phyloP scores from a whole-genome alignment of 306 rosid genomes.

The Acacia crassicarpa region DNA sequence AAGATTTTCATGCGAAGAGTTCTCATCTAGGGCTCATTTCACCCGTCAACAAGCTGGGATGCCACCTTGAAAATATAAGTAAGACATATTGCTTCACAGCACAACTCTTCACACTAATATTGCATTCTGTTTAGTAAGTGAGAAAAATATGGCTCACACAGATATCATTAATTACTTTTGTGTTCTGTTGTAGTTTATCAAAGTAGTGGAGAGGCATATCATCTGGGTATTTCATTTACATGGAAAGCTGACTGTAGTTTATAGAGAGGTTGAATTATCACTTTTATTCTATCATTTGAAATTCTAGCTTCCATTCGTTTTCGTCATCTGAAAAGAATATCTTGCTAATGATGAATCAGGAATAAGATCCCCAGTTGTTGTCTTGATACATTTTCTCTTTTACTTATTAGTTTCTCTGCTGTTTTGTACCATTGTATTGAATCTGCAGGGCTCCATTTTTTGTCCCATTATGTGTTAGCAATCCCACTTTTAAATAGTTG shows the following conservation, averaged over 20 bases:
- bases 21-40: not conserved
- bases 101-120: slow-evolving; percentile 31
- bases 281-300: slow-evolving; percentile 14
- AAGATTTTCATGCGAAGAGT: slow-evolving; percentile 27
- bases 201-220: slow-evolving; percentile 14
- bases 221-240: slow-evolving; percentile 17
- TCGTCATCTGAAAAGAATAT: slow-evolving; percentile 9
- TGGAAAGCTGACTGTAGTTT: slow-evolving; percentile 10
- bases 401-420: slow-evolving; percentile 15
- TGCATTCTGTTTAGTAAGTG: slow-evolving; percentile 42
- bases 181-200: slow-evolving; percentile 33
- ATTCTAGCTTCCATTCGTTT: slow-evolving; percentile 2
- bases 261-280: slow-evolving; percentile 16
- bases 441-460: slow-evolving; percentile 25
- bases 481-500: not conserved
- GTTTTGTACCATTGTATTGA: not conserved
- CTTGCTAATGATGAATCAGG: not conserved
- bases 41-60: not conserved
- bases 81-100: slow-evolving; percentile 27
- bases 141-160: slow-evolving; percentile 33
- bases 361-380: not conserved
- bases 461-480: not conserved
- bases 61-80: slow-evolving; percentile 24
- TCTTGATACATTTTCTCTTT: slow-evolving; percentile 16
- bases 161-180: slow-evolving; percentile 16